phyloP scores from a whole-genome alignment of 2,329 filamentous ascomycete species.

The Monosporascus ibericus region DNA sequence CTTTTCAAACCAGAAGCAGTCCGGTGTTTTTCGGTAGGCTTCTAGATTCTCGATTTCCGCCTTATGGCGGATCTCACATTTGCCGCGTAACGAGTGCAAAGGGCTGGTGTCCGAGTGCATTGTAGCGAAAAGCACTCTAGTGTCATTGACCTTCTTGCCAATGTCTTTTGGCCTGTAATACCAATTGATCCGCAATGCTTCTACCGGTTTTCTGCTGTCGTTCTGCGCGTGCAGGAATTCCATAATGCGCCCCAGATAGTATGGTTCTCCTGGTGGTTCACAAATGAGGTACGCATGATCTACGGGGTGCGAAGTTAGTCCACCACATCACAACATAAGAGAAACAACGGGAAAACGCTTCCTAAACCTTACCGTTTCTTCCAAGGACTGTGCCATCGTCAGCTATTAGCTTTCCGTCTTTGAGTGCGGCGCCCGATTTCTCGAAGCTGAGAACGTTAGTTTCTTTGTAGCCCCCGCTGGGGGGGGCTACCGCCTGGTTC shows the following conservation, averaged over 20 bases:
- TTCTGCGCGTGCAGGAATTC: conserved; percentile 86
- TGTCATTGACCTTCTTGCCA: conserved; percentile 84
- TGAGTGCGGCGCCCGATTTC: conserved; percentile 59
- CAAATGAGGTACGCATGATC: conserved; percentile 91
- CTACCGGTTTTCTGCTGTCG: conserved; percentile 65
- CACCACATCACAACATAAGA: conserved; percentile 15
- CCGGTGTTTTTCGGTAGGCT: conserved; percentile 74
- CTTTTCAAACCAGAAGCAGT: conserved; percentile 96
- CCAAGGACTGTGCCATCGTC: conserved; percentile 84
- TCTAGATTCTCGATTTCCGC: conserved; percentile 80
- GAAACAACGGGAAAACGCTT: conserved; percentile 2
- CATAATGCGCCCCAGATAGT: conserved; percentile 97
- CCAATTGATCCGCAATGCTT: conserved; percentile 92
- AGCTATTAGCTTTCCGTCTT: conserved; percentile 73
- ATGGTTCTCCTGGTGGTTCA: conserved; percentile 94
- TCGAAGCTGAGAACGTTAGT: conserved; percentile 90
- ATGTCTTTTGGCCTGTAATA: conserved; percentile 97
- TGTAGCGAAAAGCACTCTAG: conserved; percentile 84
- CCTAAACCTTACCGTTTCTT: conserved; percentile 68
- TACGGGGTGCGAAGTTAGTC: conserved; percentile 30
- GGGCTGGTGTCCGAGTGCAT: conserved; percentile 99
- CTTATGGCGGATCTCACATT: conserved; percentile 84
- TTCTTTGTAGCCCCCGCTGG: conserved; percentile 43
- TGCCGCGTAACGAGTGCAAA: conserved; percentile 84
- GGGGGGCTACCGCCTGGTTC: conserved; percentile 10